Percentiles rank a stretch among this genome's conserved stretches.
These are phyloP conservation scores for Coix lacrymajobi DNA, from an alignment of 176 grass and related monocot species.

Conservation along the genomic window DNA sequence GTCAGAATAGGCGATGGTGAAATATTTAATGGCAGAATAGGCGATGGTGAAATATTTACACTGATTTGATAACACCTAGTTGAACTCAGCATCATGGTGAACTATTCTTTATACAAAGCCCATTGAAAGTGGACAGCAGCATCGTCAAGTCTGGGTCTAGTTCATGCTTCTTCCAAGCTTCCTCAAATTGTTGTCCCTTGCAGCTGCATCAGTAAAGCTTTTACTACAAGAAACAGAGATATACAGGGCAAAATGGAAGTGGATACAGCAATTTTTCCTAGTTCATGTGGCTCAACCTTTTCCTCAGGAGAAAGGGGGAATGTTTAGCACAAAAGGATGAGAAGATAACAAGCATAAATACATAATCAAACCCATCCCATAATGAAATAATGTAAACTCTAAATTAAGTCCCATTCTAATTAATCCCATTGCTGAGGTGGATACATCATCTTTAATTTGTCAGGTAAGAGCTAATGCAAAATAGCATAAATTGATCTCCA, in stretches of 20 bases:
- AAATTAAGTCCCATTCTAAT: neutral
- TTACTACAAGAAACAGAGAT: conserved; percentile 3
- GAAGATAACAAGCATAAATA: neutral
- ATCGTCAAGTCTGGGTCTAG: conserved; percentile 61
- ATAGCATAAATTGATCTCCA: neutral
- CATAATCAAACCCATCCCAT: neutral
- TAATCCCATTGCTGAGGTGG: neutral
- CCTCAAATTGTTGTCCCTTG: conserved; percentile 71
- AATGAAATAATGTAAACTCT: neutral
- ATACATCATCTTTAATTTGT: neutral
- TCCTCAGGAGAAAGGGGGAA: too few species aligned
- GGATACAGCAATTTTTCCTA: neutral
- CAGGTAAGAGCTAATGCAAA: neutral
- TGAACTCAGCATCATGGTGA: conserved; percentile 11
- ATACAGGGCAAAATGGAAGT: neutral
- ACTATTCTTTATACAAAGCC: conserved; percentile 19
- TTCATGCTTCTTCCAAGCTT: conserved; percentile 81
- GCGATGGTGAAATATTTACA: conserved; percentile 26
- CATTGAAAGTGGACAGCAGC: conserved; percentile 50
- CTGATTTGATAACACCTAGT: neutral
- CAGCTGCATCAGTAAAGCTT: conserved; percentile 40
- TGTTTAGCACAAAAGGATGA: neutral
- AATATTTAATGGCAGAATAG: neutral
- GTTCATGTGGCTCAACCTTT: neutral
- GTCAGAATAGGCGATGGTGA: neutral